These are phyloP conservation scores for Spathaspora boniae DNA, from an alignment of 805 yeast species.

Conservation along the genomic window DNA sequence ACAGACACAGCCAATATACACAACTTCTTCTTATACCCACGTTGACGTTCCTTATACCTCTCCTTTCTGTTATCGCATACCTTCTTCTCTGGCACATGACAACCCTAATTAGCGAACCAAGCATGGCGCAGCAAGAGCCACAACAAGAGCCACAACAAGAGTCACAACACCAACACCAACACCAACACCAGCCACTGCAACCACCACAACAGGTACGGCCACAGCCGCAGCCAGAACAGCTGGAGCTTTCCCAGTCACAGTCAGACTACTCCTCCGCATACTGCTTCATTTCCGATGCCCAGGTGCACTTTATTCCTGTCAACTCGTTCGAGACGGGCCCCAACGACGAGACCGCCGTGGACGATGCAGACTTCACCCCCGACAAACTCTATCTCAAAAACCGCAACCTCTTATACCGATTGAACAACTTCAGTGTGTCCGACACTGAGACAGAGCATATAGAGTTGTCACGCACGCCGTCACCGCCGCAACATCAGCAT, in stretches of 20 bases:
- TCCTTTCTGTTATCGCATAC: no score
- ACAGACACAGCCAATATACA: no score
- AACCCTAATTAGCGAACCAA: no score
- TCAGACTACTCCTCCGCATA: constrained; percentile 17
- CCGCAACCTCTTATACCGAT: constrained; percentile 30
- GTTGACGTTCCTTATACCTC: no score
- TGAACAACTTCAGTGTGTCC: constrained; percentile 33
- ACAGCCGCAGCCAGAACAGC: not conserved
- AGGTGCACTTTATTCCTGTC: constrained; percentile 25
- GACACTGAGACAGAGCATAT: constrained; percentile 31
- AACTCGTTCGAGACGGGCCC: constrained; percentile 15
- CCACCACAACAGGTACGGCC: no score
- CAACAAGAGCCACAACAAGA: no score
- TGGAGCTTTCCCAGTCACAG: not conserved
- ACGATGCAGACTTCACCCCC: constrained; percentile 11
- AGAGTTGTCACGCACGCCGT: constrained; percentile 3
- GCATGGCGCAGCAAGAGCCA: no score
- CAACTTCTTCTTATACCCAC: no score
- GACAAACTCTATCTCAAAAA: constrained; percentile 16
- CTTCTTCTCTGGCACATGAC: no score
- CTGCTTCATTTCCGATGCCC: constrained; percentile 25
- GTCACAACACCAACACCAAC: no score
- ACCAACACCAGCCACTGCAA: no score
- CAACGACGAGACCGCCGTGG: constrained; percentile 4
- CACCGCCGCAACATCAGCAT: constrained; percentile 5